Percentiles rank a stretch among this genome's conserved stretches.
These are phyloP conservation scores for Metschnikowia aberdeeniae DNA, from an alignment of 805 yeast genomes.

Conservation along the genomic window DNA sequence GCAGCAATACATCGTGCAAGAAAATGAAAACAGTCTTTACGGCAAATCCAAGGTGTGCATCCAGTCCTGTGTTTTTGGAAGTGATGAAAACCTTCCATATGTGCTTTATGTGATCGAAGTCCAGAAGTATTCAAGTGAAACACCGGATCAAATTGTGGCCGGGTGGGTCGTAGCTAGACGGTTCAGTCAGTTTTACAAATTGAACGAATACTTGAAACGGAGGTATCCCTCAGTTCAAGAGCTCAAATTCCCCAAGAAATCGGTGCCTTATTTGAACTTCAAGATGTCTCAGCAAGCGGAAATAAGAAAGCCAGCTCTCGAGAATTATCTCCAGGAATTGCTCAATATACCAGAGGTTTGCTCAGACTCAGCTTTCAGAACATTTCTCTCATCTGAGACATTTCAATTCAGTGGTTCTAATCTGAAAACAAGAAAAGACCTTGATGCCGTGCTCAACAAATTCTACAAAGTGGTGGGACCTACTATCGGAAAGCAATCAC, in stretches of 20 bases:
- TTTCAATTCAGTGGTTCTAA: constrained; percentile 32
- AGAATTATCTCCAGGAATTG: constrained; percentile 55
- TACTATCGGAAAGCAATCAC: constrained; percentile 12
- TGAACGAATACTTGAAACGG: constrained; percentile 60
- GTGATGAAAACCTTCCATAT: constrained; percentile 44
- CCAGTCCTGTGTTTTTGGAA: constrained; percentile 52
- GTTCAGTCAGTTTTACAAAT: constrained; percentile 73
- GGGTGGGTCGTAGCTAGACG: constrained; percentile 92
- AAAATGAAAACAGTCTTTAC: constrained; percentile 70
- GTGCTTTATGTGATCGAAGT: constrained; percentile 76
- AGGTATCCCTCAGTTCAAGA: constrained; percentile 47
- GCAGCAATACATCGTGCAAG: constrained; percentile 81
- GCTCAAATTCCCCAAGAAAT: constrained; percentile 56
- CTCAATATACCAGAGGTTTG: constrained; percentile 67
- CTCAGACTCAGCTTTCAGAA: constrained; percentile 64
- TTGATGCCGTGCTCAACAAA: constrained; percentile 26
- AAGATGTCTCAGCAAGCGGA: constrained; percentile 64
- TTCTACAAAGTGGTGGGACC: constrained; percentile 19
- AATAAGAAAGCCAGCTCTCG: constrained; percentile 56
- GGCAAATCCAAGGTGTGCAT: constrained; percentile 57
- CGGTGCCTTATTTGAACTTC: constrained; percentile 62
- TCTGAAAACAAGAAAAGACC: constrained; percentile 21
- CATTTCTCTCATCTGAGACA: constrained; percentile 71
- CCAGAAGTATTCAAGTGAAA: constrained; percentile 42
- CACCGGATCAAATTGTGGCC: constrained; percentile 49